These are phyloP conservation scores for Aspergillus puulaauensis DNA, from an alignment of 2,329 filamentous ascomycete genomes.

Conservation along the genomic window DNA sequence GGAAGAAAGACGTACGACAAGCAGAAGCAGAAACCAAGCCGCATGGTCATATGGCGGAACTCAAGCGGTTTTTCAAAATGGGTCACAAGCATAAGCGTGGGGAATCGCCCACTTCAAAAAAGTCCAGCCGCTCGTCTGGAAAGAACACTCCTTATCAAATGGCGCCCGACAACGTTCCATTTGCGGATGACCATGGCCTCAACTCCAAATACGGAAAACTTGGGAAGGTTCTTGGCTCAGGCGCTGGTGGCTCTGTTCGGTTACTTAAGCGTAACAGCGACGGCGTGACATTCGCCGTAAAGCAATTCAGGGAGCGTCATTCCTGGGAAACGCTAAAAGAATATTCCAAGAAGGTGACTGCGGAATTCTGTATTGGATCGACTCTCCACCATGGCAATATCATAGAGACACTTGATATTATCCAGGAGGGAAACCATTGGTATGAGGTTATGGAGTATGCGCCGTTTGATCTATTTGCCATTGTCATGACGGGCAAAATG, in stretches of 20 bases:
- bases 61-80: constrained; percentile 93
- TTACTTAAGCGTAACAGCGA: constrained; percentile 93
- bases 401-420: constrained; percentile 95
- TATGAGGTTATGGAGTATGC: constrained; percentile 99
- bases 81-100: constrained; percentile 64
- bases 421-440: constrained; percentile 92
- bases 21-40: constrained; percentile 53
- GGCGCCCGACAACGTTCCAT: constrained; percentile 63
- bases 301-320: constrained; percentile 91
- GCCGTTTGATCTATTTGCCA: constrained; percentile 92
- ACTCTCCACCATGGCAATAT: constrained; percentile 97
- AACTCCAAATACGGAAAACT: constrained; percentile 94
- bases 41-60: constrained; percentile 80
- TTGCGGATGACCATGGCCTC: constrained; percentile 89
- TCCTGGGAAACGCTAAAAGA: constrained; percentile 92
- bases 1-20: constrained; percentile 52
- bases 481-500: constrained; percentile 99
- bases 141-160: constrained; percentile 57
- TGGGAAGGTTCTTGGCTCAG: constrained; percentile 87
- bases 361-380: constrained; percentile 96
- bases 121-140: constrained; percentile 51
- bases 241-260: constrained; percentile 89
- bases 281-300: constrained; percentile 91
- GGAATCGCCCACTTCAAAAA: constrained; percentile 65
- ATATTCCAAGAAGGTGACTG: constrained; percentile 96